These are phyloP conservation scores for Ascochyta pisi DNA, from an alignment of 2,329 filamentous ascomycete species.

Conservation along the genomic window DNA sequence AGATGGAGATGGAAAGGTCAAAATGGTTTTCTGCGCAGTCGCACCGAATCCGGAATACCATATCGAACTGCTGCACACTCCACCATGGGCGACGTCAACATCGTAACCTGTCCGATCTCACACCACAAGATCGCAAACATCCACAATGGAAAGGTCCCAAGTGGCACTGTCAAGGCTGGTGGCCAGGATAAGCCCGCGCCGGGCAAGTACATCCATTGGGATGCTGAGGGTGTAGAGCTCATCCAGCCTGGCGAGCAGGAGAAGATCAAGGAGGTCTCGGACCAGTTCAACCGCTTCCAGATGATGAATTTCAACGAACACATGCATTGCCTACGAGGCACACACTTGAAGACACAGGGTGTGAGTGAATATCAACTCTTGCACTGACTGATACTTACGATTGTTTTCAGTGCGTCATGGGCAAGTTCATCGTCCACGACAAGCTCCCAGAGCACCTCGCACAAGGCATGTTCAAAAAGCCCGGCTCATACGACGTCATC, in stretches of 20 bases:
- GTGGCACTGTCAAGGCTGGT: constrained; percentile 32
- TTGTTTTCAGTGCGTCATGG: constrained; percentile 49
- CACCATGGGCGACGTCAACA: constrained; percentile 14
- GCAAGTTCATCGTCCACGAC: constrained; percentile 52
- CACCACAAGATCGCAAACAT: constrained; percentile 36
- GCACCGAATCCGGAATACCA: neutral
- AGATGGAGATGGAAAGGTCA: neutral
- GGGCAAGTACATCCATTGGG: constrained; percentile 52
- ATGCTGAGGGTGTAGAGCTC: constrained; percentile 51
- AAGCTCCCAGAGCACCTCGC: constrained; percentile 55
- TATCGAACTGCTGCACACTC: neutral
- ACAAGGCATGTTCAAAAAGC: constrained; percentile 37
- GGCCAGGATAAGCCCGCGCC: constrained; percentile 34
- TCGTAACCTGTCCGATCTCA: constrained; percentile 29
- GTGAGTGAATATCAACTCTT: constrained; percentile 27
- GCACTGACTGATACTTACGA: neutral
- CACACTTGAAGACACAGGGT: constrained; percentile 57
- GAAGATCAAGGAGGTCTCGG: constrained; percentile 55
- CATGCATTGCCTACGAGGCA: constrained; percentile 46
- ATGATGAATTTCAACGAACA: constrained; percentile 53
- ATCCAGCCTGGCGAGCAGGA: constrained; percentile 51
- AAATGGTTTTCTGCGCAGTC: too few relatives aligned
- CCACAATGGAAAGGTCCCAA: constrained; percentile 36
- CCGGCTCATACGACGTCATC: constrained; percentile 34
- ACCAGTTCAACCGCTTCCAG: constrained; percentile 56